Evolutionary conservation across 2,329 filamentous ascomycete genomes (phyloP).

Genomic region (Aureobasidium sp.): DNA sequence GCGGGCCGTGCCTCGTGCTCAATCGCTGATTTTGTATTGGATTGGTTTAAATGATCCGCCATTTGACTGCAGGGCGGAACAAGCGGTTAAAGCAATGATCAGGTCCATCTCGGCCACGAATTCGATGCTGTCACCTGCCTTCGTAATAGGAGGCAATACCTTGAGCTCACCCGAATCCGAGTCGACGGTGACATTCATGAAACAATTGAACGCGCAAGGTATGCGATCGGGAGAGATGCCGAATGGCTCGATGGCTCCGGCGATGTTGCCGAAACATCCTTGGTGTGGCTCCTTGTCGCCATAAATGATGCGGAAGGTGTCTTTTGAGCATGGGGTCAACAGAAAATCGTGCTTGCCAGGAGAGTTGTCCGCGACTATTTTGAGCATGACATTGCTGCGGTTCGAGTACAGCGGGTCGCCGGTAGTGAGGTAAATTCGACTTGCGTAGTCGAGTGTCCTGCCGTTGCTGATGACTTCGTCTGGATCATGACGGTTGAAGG

Average conservation of each 20-base stretch:
- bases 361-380: conserved; percentile 11
- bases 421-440: conserved; percentile 20
- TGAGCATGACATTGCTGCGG: conserved; percentile 19
- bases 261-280: conserved; percentile 26
- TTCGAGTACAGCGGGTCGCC: conserved; percentile 22
- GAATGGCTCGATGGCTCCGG: conserved; percentile 19
- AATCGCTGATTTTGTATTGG: conserved; percentile 16
- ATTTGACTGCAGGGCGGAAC: conserved; percentile 22
- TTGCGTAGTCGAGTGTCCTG: conserved; percentile 22
- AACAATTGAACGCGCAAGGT: conserved; percentile 25
- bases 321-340: conserved; percentile 21
- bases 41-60: conserved; percentile 23
- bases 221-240: conserved; percentile 22
- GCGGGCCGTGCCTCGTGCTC: not conserved
- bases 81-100: conserved; percentile 24
- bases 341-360: conserved; percentile 22
- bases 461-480: conserved; percentile 22
- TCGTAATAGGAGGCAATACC: conserved; percentile 22
- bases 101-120: conserved; percentile 26
- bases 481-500: conserved; percentile 20
- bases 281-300: conserved; percentile 23
- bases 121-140: conserved; percentile 23
- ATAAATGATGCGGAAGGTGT: conserved; percentile 23
- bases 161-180: conserved; percentile 21
- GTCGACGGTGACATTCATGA: conserved; percentile 26